Evolutionary conservation across 2,329 filamentous ascomycete species (phyloP), one percentile per base, ranked within the genome.

Genomic region (Raffaelea albimanens): DNA sequence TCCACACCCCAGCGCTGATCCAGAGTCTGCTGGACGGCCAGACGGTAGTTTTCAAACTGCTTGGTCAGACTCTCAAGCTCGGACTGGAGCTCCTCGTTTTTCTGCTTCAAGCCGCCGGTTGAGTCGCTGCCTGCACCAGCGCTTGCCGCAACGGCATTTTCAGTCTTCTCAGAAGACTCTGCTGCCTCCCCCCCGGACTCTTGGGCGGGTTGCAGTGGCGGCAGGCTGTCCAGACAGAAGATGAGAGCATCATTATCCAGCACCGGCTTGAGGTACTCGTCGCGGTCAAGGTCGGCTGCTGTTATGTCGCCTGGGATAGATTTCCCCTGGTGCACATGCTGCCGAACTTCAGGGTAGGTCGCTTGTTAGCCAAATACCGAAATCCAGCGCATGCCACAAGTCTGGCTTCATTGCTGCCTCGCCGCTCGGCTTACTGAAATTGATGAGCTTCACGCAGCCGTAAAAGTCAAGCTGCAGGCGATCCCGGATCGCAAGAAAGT

Each of bases 191-290:
- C 57, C 13, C n/a, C n/a, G n/a, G 66, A 64, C 23, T 71, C 64
- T 34, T 71, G 67, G 29, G 44, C 34, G 11, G 42, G 2, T 18
- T 39, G 38, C 2, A 40, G n/a, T 5, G 36, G 22, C 10, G 75
- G 71, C 18, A 95, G 70, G 52, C 96, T 93, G 53, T 95, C 91
- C 19, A 98, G 72, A 48, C 79, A 86, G 61, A 94, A 89, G 29
- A 98, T 78, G 46, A 97, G 70, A 4, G 90, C 86, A 62, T 98
- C 93, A 55, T 96, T 88, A 50, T 93, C 83, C 8, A 98, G 67
- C 4, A 89, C 82, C 0, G 93, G 93, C 60, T 85, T 85, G 50
- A 98, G 72, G 59, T 82, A 94, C 54, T 76, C 74, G 53, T 97
- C 91, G 52, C 88, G 79, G n/a, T 80, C 73, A 52, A 96, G 81